Base-by-base conservation (phyloP, 2,329 filamentous ascomycete species). In the Geosmithia flava region DNA sequence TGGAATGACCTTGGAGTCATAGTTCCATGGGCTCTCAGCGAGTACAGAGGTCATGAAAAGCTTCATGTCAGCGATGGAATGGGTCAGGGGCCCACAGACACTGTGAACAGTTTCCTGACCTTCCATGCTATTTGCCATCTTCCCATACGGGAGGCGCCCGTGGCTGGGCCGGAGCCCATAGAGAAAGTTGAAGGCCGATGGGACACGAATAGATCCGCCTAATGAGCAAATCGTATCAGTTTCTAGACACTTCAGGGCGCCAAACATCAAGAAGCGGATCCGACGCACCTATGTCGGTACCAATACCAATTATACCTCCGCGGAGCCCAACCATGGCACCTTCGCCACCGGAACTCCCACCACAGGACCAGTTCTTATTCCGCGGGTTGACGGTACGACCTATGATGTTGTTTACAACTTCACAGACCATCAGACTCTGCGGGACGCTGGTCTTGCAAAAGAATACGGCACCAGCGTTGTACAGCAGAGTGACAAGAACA, bases 131-230 rank as follows among this genome's bases (percentile, higher is more conserved):
- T 63, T 61, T 16, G 58, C 58, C 53, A 64, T 58, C 29, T 58
- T 55, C 0, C 50, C 58, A 30, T 64, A 64, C 1, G 64, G 62
- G 6, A 86, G 75, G 33, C 88, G 81, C 57, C 82, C 77, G 59
- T 93, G 83, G 0, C 79, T 82, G 1, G 87, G 72, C 63, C 95
- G 95, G 50, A 95, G 72, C 2, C 88, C 87, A 63, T 84, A 95
- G 20, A 87, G 65, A 45, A 87, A 87, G 61, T 87, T 91, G 67
- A 85, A 91, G 30, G 75, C 74, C 1, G 81, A 68, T 0, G 87
- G 87, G 37, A 93, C 77, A 37, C 87, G 80, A 49, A 87, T 76
- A 51, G 81, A 86, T 50, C 86, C 86, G 40, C 86, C 85, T 52
- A 10, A 42, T 42, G n/a, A 42, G 40, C 40, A 39, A n/a, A n/a